These are phyloP conservation scores for Teratosphaeria viscida DNA, from an alignment of 2,329 filamentous ascomycete species.

Conservation along the genomic window DNA sequence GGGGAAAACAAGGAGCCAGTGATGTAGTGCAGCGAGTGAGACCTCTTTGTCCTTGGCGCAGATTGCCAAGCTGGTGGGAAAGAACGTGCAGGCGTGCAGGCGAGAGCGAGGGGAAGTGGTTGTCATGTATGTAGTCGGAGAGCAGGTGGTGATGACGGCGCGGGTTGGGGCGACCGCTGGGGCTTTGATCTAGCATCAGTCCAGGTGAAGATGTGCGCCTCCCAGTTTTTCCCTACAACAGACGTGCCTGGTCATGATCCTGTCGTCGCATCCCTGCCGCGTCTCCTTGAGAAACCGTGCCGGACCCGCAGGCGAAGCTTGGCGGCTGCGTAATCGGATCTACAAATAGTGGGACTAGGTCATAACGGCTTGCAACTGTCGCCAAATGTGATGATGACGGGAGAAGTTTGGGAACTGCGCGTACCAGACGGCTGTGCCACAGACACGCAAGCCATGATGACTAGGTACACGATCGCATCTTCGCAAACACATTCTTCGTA, in stretches of 20 bases:
- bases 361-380: neutral
- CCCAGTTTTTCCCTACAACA: neutral
- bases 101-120: neutral
- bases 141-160: neutral
- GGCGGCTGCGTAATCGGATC: neutral
- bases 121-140: neutral
- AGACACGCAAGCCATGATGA: neutral
- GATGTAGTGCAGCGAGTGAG: neutral
- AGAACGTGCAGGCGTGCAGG: neutral
- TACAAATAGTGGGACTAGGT: neutral
- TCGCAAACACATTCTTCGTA: neutral
- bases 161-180: neutral
- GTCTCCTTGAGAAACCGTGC: neutral
- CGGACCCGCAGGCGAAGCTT: neutral
- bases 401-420: neutral
- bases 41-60: neutral
- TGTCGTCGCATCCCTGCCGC: neutral
- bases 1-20: neutral
- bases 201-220: neutral
- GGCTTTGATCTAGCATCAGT: neutral
- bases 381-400: neutral
- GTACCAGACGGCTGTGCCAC: neutral
- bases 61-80: neutral
- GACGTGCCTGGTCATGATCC: neutral
- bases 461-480: neutral